A percentile compares a stretch with the other conserved stretches of the same genome.
Evolutionary conservation across 257 asterid species (phyloP).

Genomic region (Capsicum baccatum): DNA sequence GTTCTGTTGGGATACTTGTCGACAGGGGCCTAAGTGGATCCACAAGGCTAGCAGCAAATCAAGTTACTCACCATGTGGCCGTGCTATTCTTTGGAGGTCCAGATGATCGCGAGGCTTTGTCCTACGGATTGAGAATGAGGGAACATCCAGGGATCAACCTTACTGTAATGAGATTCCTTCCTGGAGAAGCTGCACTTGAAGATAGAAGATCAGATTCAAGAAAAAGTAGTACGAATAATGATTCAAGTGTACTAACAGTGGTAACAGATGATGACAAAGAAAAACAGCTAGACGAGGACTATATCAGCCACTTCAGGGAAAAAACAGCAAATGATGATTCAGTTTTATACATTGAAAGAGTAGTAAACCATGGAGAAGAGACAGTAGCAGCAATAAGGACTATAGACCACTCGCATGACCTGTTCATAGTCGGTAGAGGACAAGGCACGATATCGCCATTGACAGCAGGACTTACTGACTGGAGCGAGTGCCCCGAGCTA

Average conservation of each 20-base stretch:
- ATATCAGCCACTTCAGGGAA: conserved; percentile 56
- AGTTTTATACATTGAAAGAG: conserved; percentile 49
- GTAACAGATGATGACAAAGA: conserved; percentile 56
- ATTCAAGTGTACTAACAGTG: conserved; percentile 44
- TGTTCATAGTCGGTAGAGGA: conserved; percentile 86
- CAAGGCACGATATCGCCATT: conserved; percentile 66
- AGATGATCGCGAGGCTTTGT: conserved; percentile 84
- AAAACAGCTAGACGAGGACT: conserved; percentile 66
- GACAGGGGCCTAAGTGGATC: conserved; percentile 87
- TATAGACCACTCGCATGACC: conserved; percentile 61
- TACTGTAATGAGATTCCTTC: conserved; percentile 65
- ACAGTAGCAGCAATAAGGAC: conserved; percentile 79
- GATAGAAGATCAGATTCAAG: conserved; percentile 14
- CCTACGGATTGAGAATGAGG: conserved; percentile 76
- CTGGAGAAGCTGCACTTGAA: conserved; percentile 45
- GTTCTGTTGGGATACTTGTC: conserved; percentile 87
- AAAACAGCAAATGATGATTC: conserved; percentile 56
- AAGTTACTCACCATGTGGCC: conserved; percentile 62
- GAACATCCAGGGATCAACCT: conserved; percentile 68
- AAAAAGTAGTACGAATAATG: conserved; percentile 6
- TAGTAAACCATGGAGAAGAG: conserved; percentile 85
- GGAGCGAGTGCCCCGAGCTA: conserved; percentile 99
- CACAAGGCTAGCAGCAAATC: conserved; percentile 49
- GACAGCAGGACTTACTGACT: conserved; percentile 88
- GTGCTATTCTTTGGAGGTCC: conserved; percentile 85